A percentile compares a stretch with the other conserved stretches of the same genome.
Evolutionary conservation across 139 green algal species (phyloP).

Genomic region (Tetradesmus lagerheimii): DNA sequence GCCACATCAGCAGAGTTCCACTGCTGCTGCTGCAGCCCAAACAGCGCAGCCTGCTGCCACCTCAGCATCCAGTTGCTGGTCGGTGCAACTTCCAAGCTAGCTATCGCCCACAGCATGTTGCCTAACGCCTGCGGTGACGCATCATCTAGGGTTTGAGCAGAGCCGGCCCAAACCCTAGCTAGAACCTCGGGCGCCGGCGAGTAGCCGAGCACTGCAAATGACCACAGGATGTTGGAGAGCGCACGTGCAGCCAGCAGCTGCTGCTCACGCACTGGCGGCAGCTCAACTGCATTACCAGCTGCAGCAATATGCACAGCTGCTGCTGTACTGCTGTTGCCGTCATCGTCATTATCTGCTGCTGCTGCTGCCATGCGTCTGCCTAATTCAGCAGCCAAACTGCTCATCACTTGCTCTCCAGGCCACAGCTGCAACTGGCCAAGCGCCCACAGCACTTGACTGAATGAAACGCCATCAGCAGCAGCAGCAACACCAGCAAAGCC

Average conservation of each 20-base stretch:
- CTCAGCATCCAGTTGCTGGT: not conserved
- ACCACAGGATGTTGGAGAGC: slow-evolving; percentile 32
- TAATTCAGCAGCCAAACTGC: not conserved
- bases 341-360: not conserved
- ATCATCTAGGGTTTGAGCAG: not conserved
- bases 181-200: not conserved
- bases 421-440: slow-evolving; percentile 31
- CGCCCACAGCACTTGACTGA: slow-evolving; percentile 18
- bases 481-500: not conserved
- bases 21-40: slow-evolving; percentile 17
- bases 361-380: slow-evolving; percentile 7
- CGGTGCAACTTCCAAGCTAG: slow-evolving; percentile 3
- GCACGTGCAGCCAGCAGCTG: not conserved
- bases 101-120: slow-evolving; percentile 41
- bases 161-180: not conserved
- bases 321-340: not conserved
- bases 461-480: slow-evolving; percentile 28
- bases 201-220: slow-evolving; percentile 24
- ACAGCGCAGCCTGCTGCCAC: not conserved
- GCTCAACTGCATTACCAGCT: not conserved
- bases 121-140: not conserved
- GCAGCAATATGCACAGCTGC: not conserved
- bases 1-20: slow-evolving; percentile 23
- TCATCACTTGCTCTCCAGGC: slow-evolving; percentile 23
- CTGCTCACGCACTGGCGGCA: not conserved